These are phyloP conservation scores for Hypoxylon sp. DNA, from an alignment of 2,329 filamentous ascomycete species.

Conservation along the genomic window DNA sequence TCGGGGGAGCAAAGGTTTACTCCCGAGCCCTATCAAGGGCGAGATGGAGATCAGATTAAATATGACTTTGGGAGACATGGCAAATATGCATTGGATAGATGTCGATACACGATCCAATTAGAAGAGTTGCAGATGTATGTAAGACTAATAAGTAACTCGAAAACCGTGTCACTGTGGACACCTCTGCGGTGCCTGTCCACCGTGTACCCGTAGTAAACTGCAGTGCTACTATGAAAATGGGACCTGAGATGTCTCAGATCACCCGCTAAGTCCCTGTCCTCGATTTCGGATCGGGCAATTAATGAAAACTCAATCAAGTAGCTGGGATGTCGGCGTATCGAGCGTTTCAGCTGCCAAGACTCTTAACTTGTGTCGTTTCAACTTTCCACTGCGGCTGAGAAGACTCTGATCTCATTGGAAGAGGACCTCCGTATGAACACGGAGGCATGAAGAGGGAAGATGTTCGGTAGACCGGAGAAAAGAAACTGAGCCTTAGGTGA, in stretches of 20 bases:
- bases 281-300: neutral
- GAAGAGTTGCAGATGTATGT: neutral
- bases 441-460: neutral
- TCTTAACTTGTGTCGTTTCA: constrained; percentile 42
- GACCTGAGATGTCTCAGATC: neutral
- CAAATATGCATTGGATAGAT: constrained; percentile 1
- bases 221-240: neutral
- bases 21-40: no score
- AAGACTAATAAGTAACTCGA: no score
- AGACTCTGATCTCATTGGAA: constrained; percentile 9
- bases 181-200: constrained; percentile 18
- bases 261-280: neutral
- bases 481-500: neutral
- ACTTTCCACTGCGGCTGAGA: constrained; percentile 31
- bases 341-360: constrained; percentile 43
- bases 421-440: neutral
- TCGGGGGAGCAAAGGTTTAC: no score
- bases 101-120: constrained; percentile 2
- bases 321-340: constrained; percentile 2
- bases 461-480: neutral
- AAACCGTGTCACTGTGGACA: no score
- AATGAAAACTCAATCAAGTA: constrained; percentile 10
- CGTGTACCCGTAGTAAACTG: constrained; percentile 5
- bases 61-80: neutral
- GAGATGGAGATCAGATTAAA: neutral